These are phyloP conservation scores for Phalaenopsis aphrodite DNA, from an alignment of 106 monocot species.

Conservation along the genomic window DNA sequence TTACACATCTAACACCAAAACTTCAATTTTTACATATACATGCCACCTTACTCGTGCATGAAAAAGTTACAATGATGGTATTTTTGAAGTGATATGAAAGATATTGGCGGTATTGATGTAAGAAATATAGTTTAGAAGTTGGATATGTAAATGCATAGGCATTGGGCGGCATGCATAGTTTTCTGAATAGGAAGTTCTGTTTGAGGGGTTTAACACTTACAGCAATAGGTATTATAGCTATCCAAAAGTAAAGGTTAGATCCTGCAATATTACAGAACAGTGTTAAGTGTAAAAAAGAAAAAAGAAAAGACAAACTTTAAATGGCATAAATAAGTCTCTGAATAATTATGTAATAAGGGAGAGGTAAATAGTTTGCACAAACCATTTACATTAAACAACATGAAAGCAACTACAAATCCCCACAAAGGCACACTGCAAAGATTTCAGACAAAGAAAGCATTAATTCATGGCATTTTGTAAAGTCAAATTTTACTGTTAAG, in stretches of 20 bases:
- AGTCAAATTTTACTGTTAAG: background rate
- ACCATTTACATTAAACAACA: slow-evolving; percentile 94
- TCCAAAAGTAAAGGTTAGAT: slow-evolving; percentile 96
- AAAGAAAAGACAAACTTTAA: background rate
- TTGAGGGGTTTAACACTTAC: slow-evolving; percentile 33
- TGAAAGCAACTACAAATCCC: slow-evolving; percentile 93
- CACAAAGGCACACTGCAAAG: slow-evolving; percentile 60
- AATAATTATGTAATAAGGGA: background rate
- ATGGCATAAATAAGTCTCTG: background rate
- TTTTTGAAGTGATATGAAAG: no score
- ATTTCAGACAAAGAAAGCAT: background rate
- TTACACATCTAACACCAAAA: no score
- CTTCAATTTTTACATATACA: no score
- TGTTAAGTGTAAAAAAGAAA: background rate
- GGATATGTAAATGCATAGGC: no score
- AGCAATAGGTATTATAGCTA: slow-evolving; percentile 83
- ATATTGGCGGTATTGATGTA: no score
- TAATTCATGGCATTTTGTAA: background rate
- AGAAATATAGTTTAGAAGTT: no score
- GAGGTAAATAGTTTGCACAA: slow-evolving; percentile 7
- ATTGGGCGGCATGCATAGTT: background rate
- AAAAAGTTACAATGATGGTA: no score
- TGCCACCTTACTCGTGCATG: no score
- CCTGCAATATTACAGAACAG: slow-evolving; percentile 39
- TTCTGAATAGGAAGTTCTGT: background rate